Evolutionary conservation across 2,329 filamentous ascomycete genomes (phyloP).

Genomic region (Fusarium sp.): DNA sequence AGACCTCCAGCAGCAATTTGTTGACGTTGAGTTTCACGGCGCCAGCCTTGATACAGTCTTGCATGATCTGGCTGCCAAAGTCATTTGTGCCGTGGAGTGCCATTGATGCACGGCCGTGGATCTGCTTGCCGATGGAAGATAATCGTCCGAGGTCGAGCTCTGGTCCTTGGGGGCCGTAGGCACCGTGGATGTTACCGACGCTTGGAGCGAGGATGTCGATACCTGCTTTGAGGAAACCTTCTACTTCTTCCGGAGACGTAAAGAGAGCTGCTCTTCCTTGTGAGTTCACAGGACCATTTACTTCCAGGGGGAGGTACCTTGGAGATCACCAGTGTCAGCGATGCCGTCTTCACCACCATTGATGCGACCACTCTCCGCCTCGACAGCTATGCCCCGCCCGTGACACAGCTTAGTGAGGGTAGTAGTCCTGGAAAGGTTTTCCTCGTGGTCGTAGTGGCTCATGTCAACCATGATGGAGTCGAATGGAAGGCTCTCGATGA

Average conservation of each 20-base stretch:
- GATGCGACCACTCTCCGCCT: constrained; percentile 38
- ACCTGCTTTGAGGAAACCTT: constrained; percentile 74
- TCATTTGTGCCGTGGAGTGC: constrained; percentile 67
- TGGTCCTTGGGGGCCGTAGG: constrained; percentile 72
- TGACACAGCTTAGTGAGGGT: constrained; percentile 2
- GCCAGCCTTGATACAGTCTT: constrained; percentile 60
- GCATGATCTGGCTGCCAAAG: constrained; percentile 60
- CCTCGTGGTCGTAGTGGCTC: constrained; percentile 9
- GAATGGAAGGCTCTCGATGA: constrained; percentile 5
- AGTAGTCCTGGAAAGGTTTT: constrained; percentile 11
- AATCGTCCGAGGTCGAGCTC: constrained; percentile 63
- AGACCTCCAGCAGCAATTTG: constrained; percentile 56
- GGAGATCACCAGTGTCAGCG: constrained; percentile 61
- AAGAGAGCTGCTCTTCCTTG: constrained; percentile 44
- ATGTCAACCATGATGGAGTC: constrained; percentile 21
- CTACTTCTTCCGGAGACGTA: constrained; percentile 74
- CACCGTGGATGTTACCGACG: constrained; percentile 80
- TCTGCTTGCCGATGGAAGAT: constrained; percentile 44
- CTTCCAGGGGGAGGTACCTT: constrained; percentile 46
- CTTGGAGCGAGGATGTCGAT: constrained; percentile 79
- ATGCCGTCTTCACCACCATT: constrained; percentile 73
- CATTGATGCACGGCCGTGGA: constrained; percentile 52
- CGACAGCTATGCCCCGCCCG: constrained; percentile 14
- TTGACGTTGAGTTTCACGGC: constrained; percentile 68
- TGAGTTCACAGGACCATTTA: background rate